A percentile compares a stretch with the other conserved stretches of the same genome.
phyloP scores from a whole-genome alignment of 2,329 filamentous ascomycete genomes.

The Nemania serpens region DNA sequence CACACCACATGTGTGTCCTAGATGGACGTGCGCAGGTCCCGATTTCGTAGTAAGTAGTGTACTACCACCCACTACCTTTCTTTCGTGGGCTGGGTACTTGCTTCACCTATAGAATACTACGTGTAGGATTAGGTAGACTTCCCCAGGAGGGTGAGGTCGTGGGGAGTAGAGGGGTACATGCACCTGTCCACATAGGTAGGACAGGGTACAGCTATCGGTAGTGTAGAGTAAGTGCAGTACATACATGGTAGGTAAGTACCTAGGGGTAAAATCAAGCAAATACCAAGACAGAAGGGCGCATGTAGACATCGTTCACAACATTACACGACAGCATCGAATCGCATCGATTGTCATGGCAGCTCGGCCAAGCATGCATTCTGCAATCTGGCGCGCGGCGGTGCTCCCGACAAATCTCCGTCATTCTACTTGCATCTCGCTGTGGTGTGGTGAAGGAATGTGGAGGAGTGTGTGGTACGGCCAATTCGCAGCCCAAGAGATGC shows the following conservation, averaged over 20 bases:
- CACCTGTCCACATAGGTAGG: too few relatives aligned
- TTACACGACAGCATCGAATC: not conserved
- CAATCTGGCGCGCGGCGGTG: not conserved
- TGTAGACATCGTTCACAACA: not conserved
- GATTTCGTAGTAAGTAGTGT: conserved; percentile 9
- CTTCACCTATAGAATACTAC: too few relatives aligned
- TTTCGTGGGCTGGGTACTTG: too few relatives aligned
- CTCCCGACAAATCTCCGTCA: conserved; percentile 15
- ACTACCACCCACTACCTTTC: too few relatives aligned
- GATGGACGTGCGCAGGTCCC: not conserved
- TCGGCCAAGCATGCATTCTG: not conserved
- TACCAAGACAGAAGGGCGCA: too few relatives aligned
- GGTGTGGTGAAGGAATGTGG: conserved; percentile 20
- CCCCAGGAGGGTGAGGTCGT: too few relatives aligned
- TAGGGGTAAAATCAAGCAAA: too few relatives aligned
- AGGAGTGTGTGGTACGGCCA: conserved; percentile 17
- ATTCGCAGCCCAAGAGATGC: conserved; percentile 7
- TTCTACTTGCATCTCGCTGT: conserved; percentile 13
- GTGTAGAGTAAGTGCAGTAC: too few relatives aligned
- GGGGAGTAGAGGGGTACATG: too few relatives aligned
- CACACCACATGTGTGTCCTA: not conserved
- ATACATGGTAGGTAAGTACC: too few relatives aligned
- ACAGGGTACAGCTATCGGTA: too few relatives aligned
- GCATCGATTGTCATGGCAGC: conserved; percentile 1
- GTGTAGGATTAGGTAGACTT: too few relatives aligned